Evolutionary conservation across 148 eudicot genomes (phyloP).

Genomic region (Rhododendron vialii): DNA sequence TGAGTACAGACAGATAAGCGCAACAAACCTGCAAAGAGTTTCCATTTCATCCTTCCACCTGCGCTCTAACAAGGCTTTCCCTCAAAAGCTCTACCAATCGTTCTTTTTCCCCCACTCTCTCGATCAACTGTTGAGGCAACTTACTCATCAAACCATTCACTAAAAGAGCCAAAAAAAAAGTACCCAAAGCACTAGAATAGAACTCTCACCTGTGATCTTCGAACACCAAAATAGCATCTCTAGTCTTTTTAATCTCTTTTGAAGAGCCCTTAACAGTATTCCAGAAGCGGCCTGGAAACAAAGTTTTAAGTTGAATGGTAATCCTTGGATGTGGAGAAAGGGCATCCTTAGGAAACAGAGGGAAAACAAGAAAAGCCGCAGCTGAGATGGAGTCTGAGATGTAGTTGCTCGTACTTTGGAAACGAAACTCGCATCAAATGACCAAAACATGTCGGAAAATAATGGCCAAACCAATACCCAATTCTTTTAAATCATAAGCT

Average conservation of each 20-base stretch:
- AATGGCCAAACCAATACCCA: background rate
- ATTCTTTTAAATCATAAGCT: background rate
- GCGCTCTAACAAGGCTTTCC: background rate
- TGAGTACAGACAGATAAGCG: background rate
- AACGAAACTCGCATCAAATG: background rate
- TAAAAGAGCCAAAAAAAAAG: background rate
- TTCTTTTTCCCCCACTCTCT: no score
- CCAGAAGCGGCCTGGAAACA: no score
- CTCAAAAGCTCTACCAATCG: no score
- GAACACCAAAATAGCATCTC: background rate
- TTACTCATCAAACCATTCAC: background rate
- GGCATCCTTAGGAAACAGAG: background rate
- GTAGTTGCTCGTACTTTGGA: background rate
- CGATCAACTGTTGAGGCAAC: no score
- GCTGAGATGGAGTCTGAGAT: background rate
- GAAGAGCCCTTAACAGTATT: background rate
- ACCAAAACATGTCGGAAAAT: no score
- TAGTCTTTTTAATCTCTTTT: no score
- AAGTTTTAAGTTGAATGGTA: background rate
- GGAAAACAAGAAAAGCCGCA: background rate
- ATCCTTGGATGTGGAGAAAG: background rate
- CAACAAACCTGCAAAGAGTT: constrained; percentile 33
- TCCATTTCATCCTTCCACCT: constrained; percentile 34
- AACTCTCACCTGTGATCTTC: background rate
- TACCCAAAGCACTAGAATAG: background rate